phyloP scores from a whole-genome alignment of 2,329 filamentous ascomycete species.

The Coniella lustricola region DNA sequence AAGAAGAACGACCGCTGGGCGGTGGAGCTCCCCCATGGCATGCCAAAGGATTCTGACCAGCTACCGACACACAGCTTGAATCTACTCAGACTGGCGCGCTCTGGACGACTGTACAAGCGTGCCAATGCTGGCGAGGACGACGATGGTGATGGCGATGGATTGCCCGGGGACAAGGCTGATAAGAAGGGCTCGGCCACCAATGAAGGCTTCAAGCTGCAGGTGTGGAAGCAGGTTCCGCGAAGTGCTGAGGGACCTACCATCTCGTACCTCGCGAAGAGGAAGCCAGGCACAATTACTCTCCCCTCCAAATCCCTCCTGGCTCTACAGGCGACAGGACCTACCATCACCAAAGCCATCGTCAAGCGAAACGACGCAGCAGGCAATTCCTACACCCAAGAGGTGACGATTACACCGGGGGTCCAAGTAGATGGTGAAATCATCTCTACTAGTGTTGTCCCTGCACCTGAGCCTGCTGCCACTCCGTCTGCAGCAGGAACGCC shows the following conservation, averaged over 20 bases:
- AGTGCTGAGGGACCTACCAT: slow-evolving; percentile 46
- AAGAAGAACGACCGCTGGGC: slow-evolving; percentile 63
- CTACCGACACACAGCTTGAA: slow-evolving; percentile 75
- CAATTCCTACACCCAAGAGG: slow-evolving; percentile 76
- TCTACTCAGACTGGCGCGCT: slow-evolving; percentile 72
- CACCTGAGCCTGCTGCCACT: slow-evolving; percentile 49
- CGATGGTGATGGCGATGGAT: slow-evolving; percentile 43
- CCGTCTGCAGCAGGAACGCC: slow-evolving; percentile 36
- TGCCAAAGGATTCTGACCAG: slow-evolving; percentile 80
- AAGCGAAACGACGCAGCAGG: slow-evolving; percentile 70
- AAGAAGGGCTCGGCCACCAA: slow-evolving; percentile 63
- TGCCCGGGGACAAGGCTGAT: slow-evolving; percentile 43
- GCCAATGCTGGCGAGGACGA: slow-evolving; percentile 56
- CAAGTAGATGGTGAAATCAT: slow-evolving; percentile 76
- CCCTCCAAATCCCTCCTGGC: slow-evolving; percentile 41
- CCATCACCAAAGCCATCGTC: slow-evolving; percentile 71
- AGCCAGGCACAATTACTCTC: slow-evolving; percentile 54
- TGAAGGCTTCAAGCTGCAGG: slow-evolving; percentile 48
- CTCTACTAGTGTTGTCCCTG: slow-evolving; percentile 47
- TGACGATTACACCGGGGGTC: slow-evolving; percentile 74
- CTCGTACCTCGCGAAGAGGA: slow-evolving; percentile 54
- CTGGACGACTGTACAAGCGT: slow-evolving; percentile 68
- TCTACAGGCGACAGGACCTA: slow-evolving; percentile 42
- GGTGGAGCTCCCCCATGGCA: slow-evolving; percentile 65
- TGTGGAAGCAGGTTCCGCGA: slow-evolving; percentile 57